phyloP scores from a whole-genome alignment of 2,329 filamentous ascomycete species.

The Raffaelea arxii region DNA sequence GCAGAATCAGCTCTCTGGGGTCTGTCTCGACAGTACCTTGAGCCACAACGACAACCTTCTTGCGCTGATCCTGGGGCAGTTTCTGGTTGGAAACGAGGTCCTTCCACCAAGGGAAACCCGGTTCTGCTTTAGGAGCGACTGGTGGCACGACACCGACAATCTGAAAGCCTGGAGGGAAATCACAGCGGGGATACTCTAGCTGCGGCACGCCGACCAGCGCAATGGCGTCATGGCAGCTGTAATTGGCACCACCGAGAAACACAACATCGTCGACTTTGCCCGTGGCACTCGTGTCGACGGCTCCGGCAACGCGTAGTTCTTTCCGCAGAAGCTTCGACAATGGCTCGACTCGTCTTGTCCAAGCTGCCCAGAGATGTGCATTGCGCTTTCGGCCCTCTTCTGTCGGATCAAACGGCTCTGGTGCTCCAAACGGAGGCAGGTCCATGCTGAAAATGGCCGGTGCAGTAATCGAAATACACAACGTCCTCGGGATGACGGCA shows the following conservation, averaged over 20 bases:
- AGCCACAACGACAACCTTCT: constrained; percentile 26
- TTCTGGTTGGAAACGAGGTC: constrained; percentile 19
- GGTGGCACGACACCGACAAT: constrained; percentile 25
- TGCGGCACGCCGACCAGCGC: constrained; percentile 26
- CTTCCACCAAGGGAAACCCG: constrained; percentile 22
- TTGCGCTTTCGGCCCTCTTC: constrained; percentile 16
- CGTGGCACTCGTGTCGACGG: constrained; percentile 2
- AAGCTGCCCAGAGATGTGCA: constrained; percentile 20
- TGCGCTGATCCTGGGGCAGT: constrained; percentile 5
- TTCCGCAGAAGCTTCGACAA: constrained; percentile 18
- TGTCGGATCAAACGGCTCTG: constrained; percentile 20
- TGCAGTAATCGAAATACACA: constrained; percentile 26
- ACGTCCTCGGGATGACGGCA: constrained; percentile 13
- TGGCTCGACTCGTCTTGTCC: constrained; percentile 14
- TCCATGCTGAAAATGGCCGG: constrained; percentile 25
- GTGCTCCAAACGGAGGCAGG: constrained; percentile 23
- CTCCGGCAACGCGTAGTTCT: constrained; percentile 21
- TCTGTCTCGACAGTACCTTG: constrained; percentile 30
- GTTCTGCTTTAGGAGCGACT: neutral
- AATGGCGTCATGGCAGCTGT: constrained; percentile 23
- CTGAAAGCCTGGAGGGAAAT: constrained; percentile 24
- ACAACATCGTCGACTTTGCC: constrained; percentile 4
- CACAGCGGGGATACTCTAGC: constrained; percentile 27
- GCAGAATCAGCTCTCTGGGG: constrained; percentile 26
- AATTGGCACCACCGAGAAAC: constrained; percentile 25